These are phyloP conservation scores for Bryum argenteum DNA, from an alignment of 225 moss, liverwort and hornwort genomes.

Conservation along the genomic window DNA sequence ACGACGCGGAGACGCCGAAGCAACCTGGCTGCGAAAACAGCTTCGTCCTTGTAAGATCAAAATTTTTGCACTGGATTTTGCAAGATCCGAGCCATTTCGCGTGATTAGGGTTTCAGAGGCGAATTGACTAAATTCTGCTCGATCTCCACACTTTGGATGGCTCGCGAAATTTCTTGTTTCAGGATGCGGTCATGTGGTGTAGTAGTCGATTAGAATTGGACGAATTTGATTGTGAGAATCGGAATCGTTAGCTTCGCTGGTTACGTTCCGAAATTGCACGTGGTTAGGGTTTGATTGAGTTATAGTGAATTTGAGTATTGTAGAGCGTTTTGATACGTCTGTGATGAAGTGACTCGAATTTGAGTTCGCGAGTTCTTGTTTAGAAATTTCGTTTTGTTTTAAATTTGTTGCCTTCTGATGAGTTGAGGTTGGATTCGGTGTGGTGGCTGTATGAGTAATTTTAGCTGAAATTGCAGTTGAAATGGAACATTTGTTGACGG, in stretches of 20 bases:
- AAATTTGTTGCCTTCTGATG: not conserved
- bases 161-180: not conserved
- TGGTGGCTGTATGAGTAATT: not conserved
- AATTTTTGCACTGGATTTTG: not conserved
- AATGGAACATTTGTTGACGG: not conserved
- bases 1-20: constrained; percentile 44
- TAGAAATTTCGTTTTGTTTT: not conserved
- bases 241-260: not conserved
- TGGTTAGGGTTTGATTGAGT: constrained; percentile 30
- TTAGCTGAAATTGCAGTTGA: constrained; percentile 6
- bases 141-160: not conserved
- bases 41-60: constrained; percentile 51
- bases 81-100: not conserved
- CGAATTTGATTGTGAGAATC: constrained; percentile 4
- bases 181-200: not conserved
- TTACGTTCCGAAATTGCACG: not conserved
- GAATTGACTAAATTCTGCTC: not conserved
- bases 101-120: constrained; percentile 24
- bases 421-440: not conserved
- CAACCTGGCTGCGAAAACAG: constrained; percentile 61
- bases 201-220: not conserved
- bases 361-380: constrained; percentile 2
- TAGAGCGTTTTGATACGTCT: not conserved
- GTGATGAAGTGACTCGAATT: constrained; percentile 3
- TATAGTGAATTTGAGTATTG: not conserved